Conservation (phyloP, 345 rosid genomes). For the Trapa incisa region DNA sequence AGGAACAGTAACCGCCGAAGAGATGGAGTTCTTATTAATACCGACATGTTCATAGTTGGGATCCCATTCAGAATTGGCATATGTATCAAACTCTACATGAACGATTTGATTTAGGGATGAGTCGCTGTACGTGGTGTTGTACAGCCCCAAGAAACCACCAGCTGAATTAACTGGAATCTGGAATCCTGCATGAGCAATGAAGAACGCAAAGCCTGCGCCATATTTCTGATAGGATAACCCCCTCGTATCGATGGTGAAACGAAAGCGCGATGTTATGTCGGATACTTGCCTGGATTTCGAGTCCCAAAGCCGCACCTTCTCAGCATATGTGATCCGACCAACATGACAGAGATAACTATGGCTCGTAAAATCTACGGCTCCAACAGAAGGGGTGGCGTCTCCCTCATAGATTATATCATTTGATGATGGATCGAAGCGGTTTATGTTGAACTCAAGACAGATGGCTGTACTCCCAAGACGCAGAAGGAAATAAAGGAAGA, state of each 20-base stretch:
- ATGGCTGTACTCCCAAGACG: neutral
- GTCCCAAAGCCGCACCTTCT: conserved; percentile 21
- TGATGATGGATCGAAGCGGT: conserved; percentile 10
- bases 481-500: conserved; percentile 4
- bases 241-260: conserved; percentile 16
- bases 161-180: conserved; percentile 31
- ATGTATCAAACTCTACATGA: conserved; percentile 24
- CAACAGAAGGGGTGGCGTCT: conserved; percentile 17
- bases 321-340: conserved; percentile 22
- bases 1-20: conserved; percentile 13
- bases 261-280: conserved; percentile 24
- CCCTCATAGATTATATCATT: conserved; percentile 18
- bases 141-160: conserved; percentile 33
- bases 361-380: conserved; percentile 19
- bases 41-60: conserved; percentile 28
- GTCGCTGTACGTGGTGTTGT: conserved; percentile 11
- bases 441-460: conserved; percentile 15
- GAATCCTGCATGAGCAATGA: conserved; percentile 24
- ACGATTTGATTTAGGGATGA: conserved; percentile 15
- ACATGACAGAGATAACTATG: conserved; percentile 11
- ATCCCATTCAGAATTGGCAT: conserved; percentile 17
- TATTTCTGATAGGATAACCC: fast-evolving
- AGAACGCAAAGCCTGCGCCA: conserved; percentile 27
- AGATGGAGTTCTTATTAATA: conserved; percentile 26
- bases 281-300: conserved; percentile 10